A percentile compares a stretch with the other conserved stretches of the same genome.
These are phyloP conservation scores for Gossypium australe DNA, from an alignment of 345 rosid species.

Conservation along the genomic window DNA sequence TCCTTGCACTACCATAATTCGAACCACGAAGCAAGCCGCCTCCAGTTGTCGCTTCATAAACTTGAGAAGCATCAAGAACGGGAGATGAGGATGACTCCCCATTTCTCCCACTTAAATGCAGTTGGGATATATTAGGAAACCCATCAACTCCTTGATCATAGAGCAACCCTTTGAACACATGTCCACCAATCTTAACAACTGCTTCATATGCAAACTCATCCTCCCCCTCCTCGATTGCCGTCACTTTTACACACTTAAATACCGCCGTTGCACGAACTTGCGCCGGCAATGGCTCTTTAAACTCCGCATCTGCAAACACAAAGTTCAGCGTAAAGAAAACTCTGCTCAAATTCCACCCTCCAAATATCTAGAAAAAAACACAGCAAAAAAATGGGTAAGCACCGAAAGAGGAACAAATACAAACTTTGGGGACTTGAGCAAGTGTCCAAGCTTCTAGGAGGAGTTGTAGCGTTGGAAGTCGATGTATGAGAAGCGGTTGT, in stretches of 20 bases:
- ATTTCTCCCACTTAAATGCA: constrained; percentile 63
- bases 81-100: constrained; percentile 59
- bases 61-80: constrained; percentile 49
- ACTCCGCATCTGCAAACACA: constrained; percentile 43
- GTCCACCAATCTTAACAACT: constrained; percentile 83
- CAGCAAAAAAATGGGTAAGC: not conserved
- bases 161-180: constrained; percentile 81
- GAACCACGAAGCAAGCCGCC: constrained; percentile 63
- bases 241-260: constrained; percentile 89
- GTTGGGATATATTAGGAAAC: constrained; percentile 71
- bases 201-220: constrained; percentile 93
- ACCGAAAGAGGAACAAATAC: not conserved
- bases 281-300: constrained; percentile 62
- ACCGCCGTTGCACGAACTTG: constrained; percentile 83
- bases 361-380: not conserved
- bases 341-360: too few relatives aligned
- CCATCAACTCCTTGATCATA: constrained; percentile 82
- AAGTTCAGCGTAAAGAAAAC: not conserved
- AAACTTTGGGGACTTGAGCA: constrained; percentile 83
- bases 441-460: constrained; percentile 76
- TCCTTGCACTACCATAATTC: constrained; percentile 59
- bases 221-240: constrained; percentile 82
- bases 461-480: constrained; percentile 67
- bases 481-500: constrained; percentile 70
- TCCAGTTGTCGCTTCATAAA: constrained; percentile 41